Evolutionary conservation across 2,329 filamentous ascomycete genomes (phyloP), one percentile per base, ranked within the genome.

Genomic region (Calonectria pteridis): DNA sequence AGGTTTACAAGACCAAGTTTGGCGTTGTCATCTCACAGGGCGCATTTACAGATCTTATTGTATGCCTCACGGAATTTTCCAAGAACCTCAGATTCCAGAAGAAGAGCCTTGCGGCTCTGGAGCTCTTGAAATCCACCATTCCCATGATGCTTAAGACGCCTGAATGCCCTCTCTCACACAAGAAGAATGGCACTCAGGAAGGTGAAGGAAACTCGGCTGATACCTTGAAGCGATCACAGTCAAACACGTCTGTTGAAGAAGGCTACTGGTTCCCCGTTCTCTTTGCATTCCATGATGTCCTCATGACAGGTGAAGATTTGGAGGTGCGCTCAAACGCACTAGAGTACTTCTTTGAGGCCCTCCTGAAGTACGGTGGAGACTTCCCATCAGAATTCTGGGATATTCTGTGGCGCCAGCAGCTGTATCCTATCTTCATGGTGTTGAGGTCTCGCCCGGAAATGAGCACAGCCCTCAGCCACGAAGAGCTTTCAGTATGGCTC

Each of bases 31-130:
- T 99, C 73, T 95, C 95, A 0, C 97, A 99, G 84, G 97, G 95
- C 29, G 96, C 97, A 3, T 99, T 99, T 82, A 96, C 97, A 0
- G 97, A 99, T 83, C 88, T 99, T 33, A 94, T 99, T 73, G 95
- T 99, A 67, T 99, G 97, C 82, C 87, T 99, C 75, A 99, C 97
- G 0, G 95, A 98, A 83, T 99, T 99, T 83, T 98, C 96, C 23
- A 99, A 99, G 89, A 99, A 99, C 83, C 93, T 95, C 84, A 96
- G 93, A 81, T 99, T 99, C 86, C 97, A 99, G 84, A 98, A 98
- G 89, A 98, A 98, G 88, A 98, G 96, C 23, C 84, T 99, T 67
- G 95, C 98, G 82, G 96, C 97, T 0, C 96, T 99, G 83, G 97
- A 99, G 84, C 93, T 95, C 6, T 87, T 99, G 49, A 98, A 98